phyloP scores from a whole-genome alignment of 306 rosid genomes.

The Trifolium repens region DNA sequence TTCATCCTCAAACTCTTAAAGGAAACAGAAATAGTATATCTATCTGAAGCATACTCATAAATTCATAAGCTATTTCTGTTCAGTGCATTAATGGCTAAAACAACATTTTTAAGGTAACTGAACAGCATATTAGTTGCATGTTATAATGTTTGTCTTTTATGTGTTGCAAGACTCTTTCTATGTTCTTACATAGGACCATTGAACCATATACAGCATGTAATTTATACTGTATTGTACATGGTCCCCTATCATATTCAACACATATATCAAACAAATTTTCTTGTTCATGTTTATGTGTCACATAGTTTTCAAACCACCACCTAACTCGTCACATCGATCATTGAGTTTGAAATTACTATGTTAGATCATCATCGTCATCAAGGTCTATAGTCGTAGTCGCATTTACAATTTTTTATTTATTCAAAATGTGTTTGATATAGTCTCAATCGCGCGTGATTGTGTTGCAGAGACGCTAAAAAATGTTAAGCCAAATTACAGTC shows the following conservation, averaged over 20 bases:
- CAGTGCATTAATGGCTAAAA: constrained; percentile 22
- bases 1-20: background rate
- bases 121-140: constrained; percentile 31
- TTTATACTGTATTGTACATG: constrained; percentile 44
- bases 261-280: constrained; percentile 48
- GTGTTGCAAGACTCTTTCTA: constrained; percentile 10
- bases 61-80: constrained; percentile 1
- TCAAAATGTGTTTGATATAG: background rate
- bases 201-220: constrained; percentile 28
- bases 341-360: constrained; percentile 35
- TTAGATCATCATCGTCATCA: constrained; percentile 50
- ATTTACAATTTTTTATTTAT: background rate
- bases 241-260: constrained; percentile 67
- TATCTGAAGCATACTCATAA: background rate
- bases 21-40: background rate
- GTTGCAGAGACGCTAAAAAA: background rate
- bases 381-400: background rate
- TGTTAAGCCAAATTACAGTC: background rate
- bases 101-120: constrained; percentile 34
- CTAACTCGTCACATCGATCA: constrained; percentile 57
- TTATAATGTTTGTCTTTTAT: constrained; percentile 32
- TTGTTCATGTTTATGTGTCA: constrained; percentile 43
- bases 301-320: constrained; percentile 56
- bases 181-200: constrained; percentile 40
- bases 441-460: background rate